Percentiles rank a stretch among this genome's conserved stretches.
phyloP scores from a whole-genome alignment of 2,329 filamentous ascomycete species.

The Claviceps sp. region DNA sequence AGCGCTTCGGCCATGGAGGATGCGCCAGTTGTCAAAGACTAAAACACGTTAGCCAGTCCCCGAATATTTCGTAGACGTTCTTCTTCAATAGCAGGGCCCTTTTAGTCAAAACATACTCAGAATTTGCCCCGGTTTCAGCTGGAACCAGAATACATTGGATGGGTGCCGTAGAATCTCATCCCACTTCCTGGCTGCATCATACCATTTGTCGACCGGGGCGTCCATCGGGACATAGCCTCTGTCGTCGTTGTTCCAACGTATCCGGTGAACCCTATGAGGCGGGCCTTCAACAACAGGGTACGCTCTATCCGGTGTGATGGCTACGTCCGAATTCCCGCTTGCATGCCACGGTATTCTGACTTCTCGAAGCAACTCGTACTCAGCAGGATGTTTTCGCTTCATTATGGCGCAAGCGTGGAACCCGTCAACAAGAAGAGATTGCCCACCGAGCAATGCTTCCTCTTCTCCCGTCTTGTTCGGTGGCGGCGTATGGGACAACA shows the following conservation, averaged over 20 bases:
- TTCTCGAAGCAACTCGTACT: slow-evolving; percentile 43
- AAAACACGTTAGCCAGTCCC: not conserved
- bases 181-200: slow-evolving; percentile 64
- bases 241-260: slow-evolving; percentile 93
- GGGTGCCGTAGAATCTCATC: slow-evolving; percentile 51
- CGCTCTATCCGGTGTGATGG: slow-evolving; percentile 55
- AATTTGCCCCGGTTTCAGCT: slow-evolving; percentile 65
- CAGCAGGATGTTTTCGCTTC: slow-evolving; percentile 33
- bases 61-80: not conserved
- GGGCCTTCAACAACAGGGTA: slow-evolving; percentile 62
- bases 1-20: slow-evolving; percentile 71
- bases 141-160: slow-evolving; percentile 62
- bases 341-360: slow-evolving; percentile 63
- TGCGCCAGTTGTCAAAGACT: slow-evolving; percentile 96
- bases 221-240: slow-evolving; percentile 53
- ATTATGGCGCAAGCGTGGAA: slow-evolving; percentile 59
- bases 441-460: slow-evolving; percentile 43
- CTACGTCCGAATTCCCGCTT: slow-evolving; percentile 77
- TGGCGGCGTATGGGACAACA: slow-evolving; percentile 55
- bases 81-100: too few species aligned
- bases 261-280: slow-evolving; percentile 32
- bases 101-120: slow-evolving; percentile 43
- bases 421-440: slow-evolving; percentile 74
- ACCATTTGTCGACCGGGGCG: slow-evolving; percentile 50
- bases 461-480: slow-evolving; percentile 19